phyloP scores from a whole-genome alignment of 495 filamentous ascomycete genomes.

The Aspergillus ellipticus region DNA sequence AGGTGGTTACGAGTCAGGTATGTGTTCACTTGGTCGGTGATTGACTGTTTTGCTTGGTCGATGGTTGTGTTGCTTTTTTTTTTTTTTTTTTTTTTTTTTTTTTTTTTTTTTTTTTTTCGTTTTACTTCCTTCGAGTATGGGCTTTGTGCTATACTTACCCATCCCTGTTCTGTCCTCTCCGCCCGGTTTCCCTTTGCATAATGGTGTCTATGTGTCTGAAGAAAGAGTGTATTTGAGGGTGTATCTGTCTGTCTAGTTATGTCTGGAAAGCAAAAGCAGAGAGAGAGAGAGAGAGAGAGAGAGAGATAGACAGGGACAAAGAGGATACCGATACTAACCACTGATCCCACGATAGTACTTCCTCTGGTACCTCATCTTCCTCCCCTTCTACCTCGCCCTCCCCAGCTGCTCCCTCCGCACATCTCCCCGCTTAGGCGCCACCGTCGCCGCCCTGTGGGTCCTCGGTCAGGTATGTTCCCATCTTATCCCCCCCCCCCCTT shows the following conservation, averaged over 20 bases:
- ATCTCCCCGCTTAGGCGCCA: slow-evolving; percentile 67
- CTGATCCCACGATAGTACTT: slow-evolving; percentile 65
- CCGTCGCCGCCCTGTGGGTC: slow-evolving; percentile 68
- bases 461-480: slow-evolving; percentile 50
- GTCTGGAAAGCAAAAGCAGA: not conserved
- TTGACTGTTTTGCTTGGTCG: not conserved
- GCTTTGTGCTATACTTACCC: no score
- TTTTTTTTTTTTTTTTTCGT: not conserved
- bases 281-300: no score
- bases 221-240: no score
- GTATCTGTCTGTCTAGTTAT: no score
- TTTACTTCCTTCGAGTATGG: no score
- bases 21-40: slow-evolving; percentile 12
- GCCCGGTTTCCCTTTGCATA: no score
- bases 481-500: not conserved
- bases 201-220: no score
- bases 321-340: not conserved
- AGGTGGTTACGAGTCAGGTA: slow-evolving; percentile 97
- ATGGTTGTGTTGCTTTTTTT: not conserved
- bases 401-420: slow-evolving; percentile 68
- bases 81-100: not conserved
- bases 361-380: slow-evolving; percentile 91
- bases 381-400: slow-evolving; percentile 89
- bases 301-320: not conserved
- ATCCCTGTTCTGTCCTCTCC: no score